A percentile compares a stretch with the other conserved stretches of the same genome.
Conservation (phyloP, 1,139 yeast genomes). For the Pichia sp. region DNA sequence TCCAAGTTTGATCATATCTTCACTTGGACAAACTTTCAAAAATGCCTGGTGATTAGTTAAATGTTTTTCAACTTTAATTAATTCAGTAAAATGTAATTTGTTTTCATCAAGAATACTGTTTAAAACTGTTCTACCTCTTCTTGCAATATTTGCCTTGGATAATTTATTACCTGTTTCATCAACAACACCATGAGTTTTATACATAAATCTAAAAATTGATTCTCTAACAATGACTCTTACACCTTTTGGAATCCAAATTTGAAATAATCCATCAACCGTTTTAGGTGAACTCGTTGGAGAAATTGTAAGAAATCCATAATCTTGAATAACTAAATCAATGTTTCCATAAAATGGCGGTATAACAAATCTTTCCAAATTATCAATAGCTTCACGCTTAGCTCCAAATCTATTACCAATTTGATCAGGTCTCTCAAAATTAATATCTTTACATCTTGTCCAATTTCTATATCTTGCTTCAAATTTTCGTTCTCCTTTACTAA, state of each 20-base stretch:
- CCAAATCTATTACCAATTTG: slow-evolving; percentile 33
- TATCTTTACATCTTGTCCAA: not conserved
- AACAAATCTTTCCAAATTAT: slow-evolving; percentile 37
- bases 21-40: slow-evolving; percentile 12
- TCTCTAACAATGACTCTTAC: slow-evolving; percentile 38
- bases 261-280: slow-evolving; percentile 38
- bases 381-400: slow-evolving; percentile 29
- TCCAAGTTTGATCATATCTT: slow-evolving; percentile 1
- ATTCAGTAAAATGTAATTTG: slow-evolving; percentile 19
- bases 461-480: slow-evolving; percentile 29
- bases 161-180: slow-evolving; percentile 17
- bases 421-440: slow-evolving; percentile 12
- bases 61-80: slow-evolving; percentile 19
- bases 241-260: slow-evolving; percentile 45
- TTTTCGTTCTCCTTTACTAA: slow-evolving; percentile 32
- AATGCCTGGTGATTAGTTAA: slow-evolving; percentile 15
- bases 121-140: slow-evolving; percentile 11
- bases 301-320: slow-evolving; percentile 60
- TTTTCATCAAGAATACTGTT: slow-evolving; percentile 14
- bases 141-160: slow-evolving; percentile 11
- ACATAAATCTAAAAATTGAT: slow-evolving; percentile 31
- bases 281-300: slow-evolving; percentile 40
- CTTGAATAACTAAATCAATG: slow-evolving; percentile 61
- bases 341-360: slow-evolving; percentile 67
- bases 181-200: slow-evolving; percentile 16